A percentile compares a stretch with the other conserved stretches of the same genome.
Conservation (phyloP, 371 early-diverging fungal genomes). For the Choanephora cucurbitarum region DNA sequence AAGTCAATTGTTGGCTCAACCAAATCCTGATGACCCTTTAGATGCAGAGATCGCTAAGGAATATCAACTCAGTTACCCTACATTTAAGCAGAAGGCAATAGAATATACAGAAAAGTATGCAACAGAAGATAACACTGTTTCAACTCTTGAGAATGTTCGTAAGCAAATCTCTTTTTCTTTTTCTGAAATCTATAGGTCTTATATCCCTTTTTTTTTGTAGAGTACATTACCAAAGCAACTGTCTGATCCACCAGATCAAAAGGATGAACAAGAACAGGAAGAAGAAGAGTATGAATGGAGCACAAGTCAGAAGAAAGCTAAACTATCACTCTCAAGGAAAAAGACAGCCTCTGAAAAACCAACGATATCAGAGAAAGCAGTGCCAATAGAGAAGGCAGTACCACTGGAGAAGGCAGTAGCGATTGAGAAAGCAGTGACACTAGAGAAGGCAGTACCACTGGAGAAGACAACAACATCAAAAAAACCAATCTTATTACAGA, state of each 20-base stretch:
- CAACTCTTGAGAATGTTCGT: no score
- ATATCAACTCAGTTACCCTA: slow-evolving; percentile 36
- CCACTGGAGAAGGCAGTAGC: no score
- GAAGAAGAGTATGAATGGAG: neutral
- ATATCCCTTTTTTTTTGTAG: no score
- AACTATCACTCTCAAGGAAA: slow-evolving; percentile 16
- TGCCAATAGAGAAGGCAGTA: no score
- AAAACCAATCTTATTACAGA: no score
- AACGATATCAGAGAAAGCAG: neutral
- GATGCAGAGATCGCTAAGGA: slow-evolving; percentile 55
- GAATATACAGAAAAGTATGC: slow-evolving; percentile 43
- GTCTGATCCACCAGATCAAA: neutral
- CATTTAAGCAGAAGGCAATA: slow-evolving; percentile 41
- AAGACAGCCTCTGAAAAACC: slow-evolving; percentile 4
- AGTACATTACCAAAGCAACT: no score
- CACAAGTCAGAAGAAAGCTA: neutral
- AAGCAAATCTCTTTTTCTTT: no score
- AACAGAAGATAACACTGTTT: neutral
- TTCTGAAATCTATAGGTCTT: no score
- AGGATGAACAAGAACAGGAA: neutral
- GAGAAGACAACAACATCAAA: no score
- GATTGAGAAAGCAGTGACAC: no score
- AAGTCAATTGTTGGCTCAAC: slow-evolving; percentile 43
- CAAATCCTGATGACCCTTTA: slow-evolving; percentile 64
- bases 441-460: no score